A percentile compares a stretch with the other conserved stretches of the same genome.
Conservation (phyloP, 352 stramenopile genomes). For the Achlya hypogyna region DNA sequence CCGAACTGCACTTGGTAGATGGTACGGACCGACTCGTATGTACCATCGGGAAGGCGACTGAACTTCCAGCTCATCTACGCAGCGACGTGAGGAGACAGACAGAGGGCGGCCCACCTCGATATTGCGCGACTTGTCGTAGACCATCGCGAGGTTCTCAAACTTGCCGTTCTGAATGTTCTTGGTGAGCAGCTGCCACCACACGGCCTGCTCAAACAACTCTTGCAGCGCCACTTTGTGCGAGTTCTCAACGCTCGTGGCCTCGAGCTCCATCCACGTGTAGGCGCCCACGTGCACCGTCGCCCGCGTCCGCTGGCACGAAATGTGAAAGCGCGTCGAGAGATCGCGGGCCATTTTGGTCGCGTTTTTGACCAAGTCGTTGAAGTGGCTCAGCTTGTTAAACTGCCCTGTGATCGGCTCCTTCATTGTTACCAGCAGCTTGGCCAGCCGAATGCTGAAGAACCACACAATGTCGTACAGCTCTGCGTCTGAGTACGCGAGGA, state of each 20-base stretch:
- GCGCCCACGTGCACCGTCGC: neutral
- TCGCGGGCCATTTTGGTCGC: neutral
- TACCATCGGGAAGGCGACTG: too few relatives aligned
- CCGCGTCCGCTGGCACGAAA: neutral
- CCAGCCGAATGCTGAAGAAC: neutral
- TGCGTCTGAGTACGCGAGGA: neutral
- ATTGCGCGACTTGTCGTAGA: neutral
- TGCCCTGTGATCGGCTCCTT: neutral
- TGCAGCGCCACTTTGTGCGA: neutral
- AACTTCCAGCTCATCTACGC: neutral
- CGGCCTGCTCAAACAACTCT: neutral
- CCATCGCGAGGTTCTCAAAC: neutral
- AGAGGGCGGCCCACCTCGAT: neutral
- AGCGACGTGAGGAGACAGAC: neutral
- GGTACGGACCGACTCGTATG: too few relatives aligned
- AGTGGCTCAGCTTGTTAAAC: neutral
- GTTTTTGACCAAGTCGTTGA: neutral
- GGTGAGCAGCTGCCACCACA: neutral
- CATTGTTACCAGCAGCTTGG: neutral
- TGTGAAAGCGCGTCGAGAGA: neutral
- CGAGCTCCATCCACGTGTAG: too few relatives aligned
- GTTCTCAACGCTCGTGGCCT: too few relatives aligned
- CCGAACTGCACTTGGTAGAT: too few relatives aligned
- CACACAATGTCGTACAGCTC: constrained; percentile 7
- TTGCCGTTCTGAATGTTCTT: neutral